Conservation (phyloP, 805 yeast genomes). For the Candida palmyrensis region DNA sequence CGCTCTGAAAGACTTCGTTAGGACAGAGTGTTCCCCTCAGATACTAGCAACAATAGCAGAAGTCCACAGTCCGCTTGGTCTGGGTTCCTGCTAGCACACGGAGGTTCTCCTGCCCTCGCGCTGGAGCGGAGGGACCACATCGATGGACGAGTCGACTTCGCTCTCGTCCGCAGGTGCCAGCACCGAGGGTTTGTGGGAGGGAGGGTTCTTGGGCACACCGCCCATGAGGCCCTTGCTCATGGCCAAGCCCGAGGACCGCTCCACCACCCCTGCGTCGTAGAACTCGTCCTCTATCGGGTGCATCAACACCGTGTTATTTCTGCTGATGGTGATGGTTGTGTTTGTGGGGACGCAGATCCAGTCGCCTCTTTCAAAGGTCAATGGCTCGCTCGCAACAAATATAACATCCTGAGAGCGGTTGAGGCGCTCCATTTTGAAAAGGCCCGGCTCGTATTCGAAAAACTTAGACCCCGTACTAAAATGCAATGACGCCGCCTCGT, state of each 20-base stretch:
- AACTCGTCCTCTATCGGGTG: constrained; percentile 92
- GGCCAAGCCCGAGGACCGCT: constrained; percentile 77
- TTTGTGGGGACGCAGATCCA: constrained; percentile 98
- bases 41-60: no score
- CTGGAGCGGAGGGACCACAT: constrained; percentile 30
- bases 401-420: constrained; percentile 91
- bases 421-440: constrained; percentile 88
- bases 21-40: neutral
- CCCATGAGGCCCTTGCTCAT: constrained; percentile 92
- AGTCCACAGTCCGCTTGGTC: no score
- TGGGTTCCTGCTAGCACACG: constrained; percentile 7
- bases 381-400: constrained; percentile 95
- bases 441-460: constrained; percentile 85
- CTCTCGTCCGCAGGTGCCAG: constrained; percentile 8
- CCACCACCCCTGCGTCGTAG: constrained; percentile 62
- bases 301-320: constrained; percentile 74
- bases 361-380: constrained; percentile 94
- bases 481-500: constrained; percentile 95
- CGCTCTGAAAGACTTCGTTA: constrained; percentile 5
- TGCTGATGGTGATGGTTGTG: constrained; percentile 73
- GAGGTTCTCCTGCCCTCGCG: constrained; percentile 28
- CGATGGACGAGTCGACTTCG: constrained; percentile 18
- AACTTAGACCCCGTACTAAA: constrained; percentile 92
- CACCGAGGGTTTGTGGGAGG: constrained; percentile 4
- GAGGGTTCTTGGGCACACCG: constrained; percentile 65